These are phyloP conservation scores for Cyclotella sp. DNA, from an alignment of 108 stramenopile genomes.

Conservation along the genomic window DNA sequence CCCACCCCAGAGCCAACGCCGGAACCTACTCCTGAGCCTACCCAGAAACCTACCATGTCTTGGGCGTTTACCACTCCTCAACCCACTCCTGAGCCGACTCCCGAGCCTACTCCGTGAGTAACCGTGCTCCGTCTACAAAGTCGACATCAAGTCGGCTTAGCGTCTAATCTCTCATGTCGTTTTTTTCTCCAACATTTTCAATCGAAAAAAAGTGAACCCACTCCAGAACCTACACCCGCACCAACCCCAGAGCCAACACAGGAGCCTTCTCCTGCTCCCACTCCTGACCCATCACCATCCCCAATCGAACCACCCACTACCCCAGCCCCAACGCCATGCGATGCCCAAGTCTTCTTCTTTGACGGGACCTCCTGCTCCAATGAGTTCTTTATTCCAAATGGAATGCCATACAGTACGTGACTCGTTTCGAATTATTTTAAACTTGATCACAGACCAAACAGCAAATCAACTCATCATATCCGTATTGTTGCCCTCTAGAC, in stretches of 20 bases:
- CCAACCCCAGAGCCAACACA: constrained; percentile 19
- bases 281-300: not conserved
- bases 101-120: not conserved
- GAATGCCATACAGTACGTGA: not conserved
- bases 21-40: constrained; percentile 6
- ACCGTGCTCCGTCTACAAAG: too few relatives aligned
- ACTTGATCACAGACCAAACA: not conserved
- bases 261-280: constrained; percentile 15
- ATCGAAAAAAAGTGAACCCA: not conserved
- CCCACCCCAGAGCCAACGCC: constrained; percentile 9
- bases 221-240: not conserved
- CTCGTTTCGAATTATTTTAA: not conserved
- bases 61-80: not conserved
- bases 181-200: too few relatives aligned
- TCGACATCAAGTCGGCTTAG: too few relatives aligned
- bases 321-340: constrained; percentile 2
- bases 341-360: not conserved
- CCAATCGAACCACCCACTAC: constrained; percentile 8
- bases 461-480: not conserved
- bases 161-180: too few relatives aligned
- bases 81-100: not conserved
- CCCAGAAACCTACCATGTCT: not conserved
- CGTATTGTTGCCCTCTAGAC: not conserved
- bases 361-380: not conserved
- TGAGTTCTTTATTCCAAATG: not conserved